A percentile compares a stretch with the other conserved stretches of the same genome.
These are phyloP conservation scores for Musa itinerans DNA, from an alignment of 176 grass and related monocot species.

Conservation along the genomic window DNA sequence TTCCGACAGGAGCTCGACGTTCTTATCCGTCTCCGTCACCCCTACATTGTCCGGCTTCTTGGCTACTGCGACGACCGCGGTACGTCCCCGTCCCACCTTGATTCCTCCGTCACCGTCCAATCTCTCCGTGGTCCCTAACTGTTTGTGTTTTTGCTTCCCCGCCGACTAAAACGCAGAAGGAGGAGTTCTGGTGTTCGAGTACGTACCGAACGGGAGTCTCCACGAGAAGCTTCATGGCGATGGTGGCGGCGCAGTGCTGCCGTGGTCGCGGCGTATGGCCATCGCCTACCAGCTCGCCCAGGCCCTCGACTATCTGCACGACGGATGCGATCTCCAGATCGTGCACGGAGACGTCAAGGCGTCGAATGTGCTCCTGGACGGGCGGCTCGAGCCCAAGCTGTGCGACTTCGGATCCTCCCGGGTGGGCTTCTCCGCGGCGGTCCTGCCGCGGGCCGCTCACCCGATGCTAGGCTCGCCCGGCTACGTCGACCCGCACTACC, in stretches of 20 bases:
- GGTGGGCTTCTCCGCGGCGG: slow-evolving; percentile 34
- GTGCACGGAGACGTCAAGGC: slow-evolving; percentile 89
- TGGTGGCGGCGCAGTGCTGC: neutral
- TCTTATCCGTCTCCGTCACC: slow-evolving; percentile 1
- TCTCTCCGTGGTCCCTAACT: neutral
- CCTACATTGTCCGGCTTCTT: slow-evolving; percentile 7
- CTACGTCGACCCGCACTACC: slow-evolving; percentile 69
- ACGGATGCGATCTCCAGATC: slow-evolving; percentile 29
- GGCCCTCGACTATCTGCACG: slow-evolving; percentile 87
- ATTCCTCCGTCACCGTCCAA: neutral
- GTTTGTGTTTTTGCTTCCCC: neutral
- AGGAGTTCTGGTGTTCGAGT: slow-evolving; percentile 47
- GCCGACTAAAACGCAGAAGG: slow-evolving; percentile 19
- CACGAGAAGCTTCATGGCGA: slow-evolving; percentile 36
- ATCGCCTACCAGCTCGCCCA: slow-evolving; percentile 53
- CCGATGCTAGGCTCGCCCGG: slow-evolving; percentile 64
- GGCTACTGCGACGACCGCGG: slow-evolving; percentile 10
- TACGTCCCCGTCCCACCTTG: neutral
- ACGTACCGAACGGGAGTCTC: slow-evolving; percentile 43
- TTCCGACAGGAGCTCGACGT: slow-evolving; percentile 15
- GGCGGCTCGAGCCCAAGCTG: slow-evolving; percentile 50
- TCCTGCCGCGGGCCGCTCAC: slow-evolving; percentile 14
- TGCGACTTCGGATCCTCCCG: slow-evolving; percentile 81
- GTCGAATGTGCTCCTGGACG: slow-evolving; percentile 73
- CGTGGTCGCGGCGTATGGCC: slow-evolving; percentile 45